These are phyloP conservation scores for Plantago lanceolata DNA, from an alignment of 305 asterid species.

Conservation along the genomic window DNA sequence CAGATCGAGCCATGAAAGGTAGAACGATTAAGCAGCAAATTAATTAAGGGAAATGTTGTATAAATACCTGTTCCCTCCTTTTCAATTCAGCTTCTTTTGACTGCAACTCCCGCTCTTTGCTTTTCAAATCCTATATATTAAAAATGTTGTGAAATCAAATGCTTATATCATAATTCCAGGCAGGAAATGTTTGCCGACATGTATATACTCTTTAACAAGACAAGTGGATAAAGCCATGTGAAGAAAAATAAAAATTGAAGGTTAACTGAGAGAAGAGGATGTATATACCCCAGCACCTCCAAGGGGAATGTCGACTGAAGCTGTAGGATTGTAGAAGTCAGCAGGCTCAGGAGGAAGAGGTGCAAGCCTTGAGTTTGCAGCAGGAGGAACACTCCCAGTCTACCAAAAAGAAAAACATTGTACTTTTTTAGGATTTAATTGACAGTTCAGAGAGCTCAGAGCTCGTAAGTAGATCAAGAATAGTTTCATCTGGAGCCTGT, in stretches of 20 bases:
- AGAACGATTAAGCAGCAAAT: not conserved
- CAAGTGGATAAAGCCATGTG: slow-evolving; percentile 12
- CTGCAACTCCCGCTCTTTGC: slow-evolving; percentile 91
- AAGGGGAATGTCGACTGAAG: slow-evolving; percentile 73
- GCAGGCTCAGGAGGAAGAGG: slow-evolving; percentile 96
- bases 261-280: slow-evolving; percentile 13
- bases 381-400: slow-evolving; percentile 63
- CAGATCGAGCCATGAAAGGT: not conserved
- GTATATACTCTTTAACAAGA: slow-evolving; percentile 24
- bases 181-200: too few relatives aligned
- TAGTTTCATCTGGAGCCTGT: too few relatives aligned
- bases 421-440: not conserved
- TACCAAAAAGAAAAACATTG: slow-evolving; percentile 21
- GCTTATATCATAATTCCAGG: too few relatives aligned
- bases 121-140: slow-evolving; percentile 66
- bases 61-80: slow-evolving; percentile 80
- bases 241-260: slow-evolving; percentile 15
- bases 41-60: slow-evolving; percentile 8
- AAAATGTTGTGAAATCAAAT: not conserved
- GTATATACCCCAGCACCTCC: slow-evolving; percentile 57
- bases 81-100: slow-evolving; percentile 90
- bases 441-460: not conserved
- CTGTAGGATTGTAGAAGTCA: slow-evolving; percentile 76
- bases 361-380: slow-evolving; percentile 68
- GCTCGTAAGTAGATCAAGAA: not conserved